Evolutionary conservation across 1,284 basidiomycete genomes (phyloP), one percentile per base, ranked within the genome.

Genomic region (Trichosporon faecale): DNA sequence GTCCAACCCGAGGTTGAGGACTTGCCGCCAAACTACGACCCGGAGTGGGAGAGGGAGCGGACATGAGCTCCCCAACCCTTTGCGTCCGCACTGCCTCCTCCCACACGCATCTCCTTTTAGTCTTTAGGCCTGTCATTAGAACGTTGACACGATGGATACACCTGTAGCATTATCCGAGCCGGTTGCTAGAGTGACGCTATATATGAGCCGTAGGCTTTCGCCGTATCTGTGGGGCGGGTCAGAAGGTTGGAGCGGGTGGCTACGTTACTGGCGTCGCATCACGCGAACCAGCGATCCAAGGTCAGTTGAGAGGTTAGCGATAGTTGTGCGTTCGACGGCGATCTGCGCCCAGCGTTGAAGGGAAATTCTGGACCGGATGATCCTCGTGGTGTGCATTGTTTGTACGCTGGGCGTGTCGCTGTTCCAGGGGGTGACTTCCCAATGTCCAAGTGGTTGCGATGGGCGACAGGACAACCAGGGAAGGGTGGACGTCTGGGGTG

Each of bases 21-120:
- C 67, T 72, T 81, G 65, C 80, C 80, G 46, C 80, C 80, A 12
- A 71, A 79, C 70, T 82, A 82, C 68, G 68, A 72, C 44, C 73
- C 78, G 12, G 74, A 78, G 44, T 82, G 80, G 80, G 66, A 61
- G 57, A 29, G 27, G 8, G 57, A 61, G 3, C 57, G 57, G 25
- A 18, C 27, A 61, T 61, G 57, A 61, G 16, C 8, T 3, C 18
- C 35, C 11, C 3, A 37, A n/a, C n/a, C n/a, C 35, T 37, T 14
- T 12, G 3, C 35, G 3, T 3, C 35, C 3, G 9, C 40, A 5
- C 16, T 44, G 18, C 33, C 4, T 33, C 33, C 9, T 33, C 33
- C 33, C 16, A n/a, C 40, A 18, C 11, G 5, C 40, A 14, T 37
- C 40, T n/a, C 18, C 40, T 44, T 18, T 18, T n/a, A 33, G 33